Conservation (phyloP, 2,329 filamentous ascomycete species). For the Pseudocercospora cruenta region DNA sequence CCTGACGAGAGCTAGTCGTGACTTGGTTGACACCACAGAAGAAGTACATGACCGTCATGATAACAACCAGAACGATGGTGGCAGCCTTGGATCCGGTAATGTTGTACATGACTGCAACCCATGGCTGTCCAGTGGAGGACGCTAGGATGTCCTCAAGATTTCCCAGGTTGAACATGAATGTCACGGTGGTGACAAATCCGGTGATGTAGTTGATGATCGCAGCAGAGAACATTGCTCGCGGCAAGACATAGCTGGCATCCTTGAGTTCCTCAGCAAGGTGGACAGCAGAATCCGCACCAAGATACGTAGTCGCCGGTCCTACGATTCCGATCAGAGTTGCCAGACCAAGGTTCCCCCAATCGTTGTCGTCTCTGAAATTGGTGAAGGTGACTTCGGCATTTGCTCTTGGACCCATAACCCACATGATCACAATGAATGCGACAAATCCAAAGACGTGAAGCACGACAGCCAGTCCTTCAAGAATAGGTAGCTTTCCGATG, state of each 20-base stretch:
- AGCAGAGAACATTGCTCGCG: constrained; percentile 37
- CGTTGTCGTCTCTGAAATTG: constrained; percentile 30
- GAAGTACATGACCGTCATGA: constrained; percentile 35
- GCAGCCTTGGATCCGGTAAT: constrained; percentile 33
- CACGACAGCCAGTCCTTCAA: constrained; percentile 36
- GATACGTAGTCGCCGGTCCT: constrained; percentile 42
- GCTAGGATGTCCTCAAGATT: constrained; percentile 28
- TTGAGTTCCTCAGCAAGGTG: constrained; percentile 41
- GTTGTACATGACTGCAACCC: constrained; percentile 31
- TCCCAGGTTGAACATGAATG: constrained; percentile 37
- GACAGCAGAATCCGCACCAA: constrained; percentile 45
- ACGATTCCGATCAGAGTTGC: constrained; percentile 35
- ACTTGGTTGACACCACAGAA: constrained; percentile 36
- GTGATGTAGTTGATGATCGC: constrained; percentile 37
- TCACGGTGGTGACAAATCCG: constrained; percentile 36
- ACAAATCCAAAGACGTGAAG: constrained; percentile 38
- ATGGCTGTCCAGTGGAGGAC: constrained; percentile 31
- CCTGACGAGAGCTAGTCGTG: constrained; percentile 35
- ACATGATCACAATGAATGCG: constrained; percentile 35
- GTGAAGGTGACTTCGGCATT: constrained; percentile 30
- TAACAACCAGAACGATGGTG: constrained; percentile 29
- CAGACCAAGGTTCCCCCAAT: constrained; percentile 31
- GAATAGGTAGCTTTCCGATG: constrained; percentile 34
- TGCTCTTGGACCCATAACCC: constrained; percentile 32
- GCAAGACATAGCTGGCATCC: constrained; percentile 36